Base-by-base conservation (phyloP, 495 filamentous ascomycete species). In the Elaphomyces granulatus region DNA sequence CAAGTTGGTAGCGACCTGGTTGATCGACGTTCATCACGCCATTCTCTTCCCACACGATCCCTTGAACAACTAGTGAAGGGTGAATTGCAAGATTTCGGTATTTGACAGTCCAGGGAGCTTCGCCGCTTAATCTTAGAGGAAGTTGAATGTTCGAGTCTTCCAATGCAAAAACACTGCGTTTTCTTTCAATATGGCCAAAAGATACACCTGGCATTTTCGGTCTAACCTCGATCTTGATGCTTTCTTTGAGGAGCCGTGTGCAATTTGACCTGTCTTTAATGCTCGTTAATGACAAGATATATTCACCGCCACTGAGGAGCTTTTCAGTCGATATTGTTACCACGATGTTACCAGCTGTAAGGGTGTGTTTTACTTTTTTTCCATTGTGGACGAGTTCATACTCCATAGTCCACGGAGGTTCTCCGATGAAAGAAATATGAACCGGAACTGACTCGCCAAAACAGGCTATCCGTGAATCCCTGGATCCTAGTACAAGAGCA, bases 381-480 rank as follows among this genome's bases (percentile, higher is more conserved):
- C 87, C 86, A 43, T 81, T 78, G 53, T 96, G 82, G n/a, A 94
- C 71, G 20, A 96, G 61, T 53, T 96, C 90, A 61, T 94, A 98
- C 47, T 94, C 84, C 6, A 98, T 54, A n/a, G 63, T 80, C 68
- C 85, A 93, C 0, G 90, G 90, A 15, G 73, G 64, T 43, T 94
- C 85, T 21, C 92, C 90, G 37, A 77, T 60, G 33, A 95, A 72
- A 40, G 65, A 56, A 30, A 96, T 72, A 32, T 81, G 71, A 15
- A 87, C 73, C 17, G 74, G 69, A 3, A 85, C 72, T 18, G 77
- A 69, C 39, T 94, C 79, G 20, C 86, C 86, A 33, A 94, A 80
- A 49, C 90, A 98, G 35, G 77, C 72, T 46, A 70, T 74, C 40
- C 74, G 66, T 31, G 59, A 60, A 8, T 61, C 55, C 2, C 61